Evolutionary conservation across 352 stramenopile species (phyloP), one percentile per base, ranked within the genome.

Genomic region (Phytophthora pluvialis): DNA sequence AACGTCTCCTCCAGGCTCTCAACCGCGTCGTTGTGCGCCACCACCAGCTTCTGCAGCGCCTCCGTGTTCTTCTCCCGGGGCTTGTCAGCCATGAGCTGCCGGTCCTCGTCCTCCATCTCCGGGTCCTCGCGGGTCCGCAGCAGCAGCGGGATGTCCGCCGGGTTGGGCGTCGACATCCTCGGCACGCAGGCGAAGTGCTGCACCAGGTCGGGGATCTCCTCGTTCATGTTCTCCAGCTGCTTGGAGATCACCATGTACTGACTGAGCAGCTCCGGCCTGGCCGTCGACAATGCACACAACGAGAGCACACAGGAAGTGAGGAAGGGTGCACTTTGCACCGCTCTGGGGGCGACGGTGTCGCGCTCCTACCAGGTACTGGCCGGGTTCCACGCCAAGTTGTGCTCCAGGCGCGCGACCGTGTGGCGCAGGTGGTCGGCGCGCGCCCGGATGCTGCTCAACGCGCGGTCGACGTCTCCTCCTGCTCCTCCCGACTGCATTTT

Each of bases 181-280:
- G 86, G 84, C 28, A 91, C 83, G 39, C 86, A 95, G 10, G 84
- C 86, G 60, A 93, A 95, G 51, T 95, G 86, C 70, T 93, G 86
- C 59, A 95, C 69, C 62, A 92, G 72, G 40, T 95, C 86, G 15
- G 86, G 86, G 48, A 95, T 90, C 51, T 95, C 86, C 25, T 95
- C 84, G 65, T 93, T 91, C 78, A 95, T 95, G 69, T 95, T 95
- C 72, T 95, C 86, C 21, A 94, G 68, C 60, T 94, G 86, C 68
- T 94, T 94, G 47, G 86, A 81, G 53, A 94, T 91, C 36, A 94
- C 86, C 80, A 92, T 89, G 66, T 89, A 94, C 72, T 94, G 85
- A 51, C 86, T 91, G 44, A 94, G 64, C 35, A 93, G 75, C 62
- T 94, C 84, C 1, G 86, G 86, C 84, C 84, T 93, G 52, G 18